Evolutionary conservation across 371 early-diverging fungal species (phyloP).

Genomic region (Phascolomyces articulosus): DNA sequence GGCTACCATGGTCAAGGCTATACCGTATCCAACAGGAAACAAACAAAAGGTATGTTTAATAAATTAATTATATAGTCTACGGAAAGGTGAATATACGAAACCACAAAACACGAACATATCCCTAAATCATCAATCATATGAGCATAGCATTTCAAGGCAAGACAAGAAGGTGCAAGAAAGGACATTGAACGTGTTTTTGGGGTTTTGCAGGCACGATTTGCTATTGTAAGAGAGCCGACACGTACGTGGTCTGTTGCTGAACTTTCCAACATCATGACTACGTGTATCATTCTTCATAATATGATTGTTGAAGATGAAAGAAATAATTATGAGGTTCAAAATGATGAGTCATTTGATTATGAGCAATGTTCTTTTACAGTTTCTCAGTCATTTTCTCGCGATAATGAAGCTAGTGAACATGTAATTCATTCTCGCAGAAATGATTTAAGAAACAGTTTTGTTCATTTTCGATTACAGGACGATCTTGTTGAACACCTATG

Average conservation of each 20-base stretch:
- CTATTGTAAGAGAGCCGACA: neutral
- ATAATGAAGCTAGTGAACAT: neutral
- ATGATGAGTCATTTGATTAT: neutral
- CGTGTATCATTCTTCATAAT: conserved; percentile 1
- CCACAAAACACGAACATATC: too few relatives aligned
- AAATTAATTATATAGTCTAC: too few relatives aligned
- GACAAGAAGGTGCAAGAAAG: neutral
- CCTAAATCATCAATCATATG: neutral
- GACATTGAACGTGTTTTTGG: conserved; percentile 1
- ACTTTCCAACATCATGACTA: neutral
- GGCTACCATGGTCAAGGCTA: neutral
- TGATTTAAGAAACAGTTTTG: neutral
- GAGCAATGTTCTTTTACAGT: neutral
- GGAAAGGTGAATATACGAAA: too few relatives aligned
- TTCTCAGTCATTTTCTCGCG: neutral
- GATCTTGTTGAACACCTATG: neutral
- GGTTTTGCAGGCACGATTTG: neutral
- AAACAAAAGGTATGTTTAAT: neutral
- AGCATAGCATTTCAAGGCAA: neutral
- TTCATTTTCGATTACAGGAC: neutral
- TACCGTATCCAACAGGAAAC: neutral
- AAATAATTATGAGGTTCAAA: neutral
- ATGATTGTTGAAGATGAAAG: conserved; percentile 2
- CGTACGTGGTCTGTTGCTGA: neutral
- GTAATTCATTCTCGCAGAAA: neutral